Percentiles rank a stretch among this genome's conserved stretches.
phyloP scores from a whole-genome alignment of 2,329 filamentous ascomycete species.

The Meredithiella fracta region DNA sequence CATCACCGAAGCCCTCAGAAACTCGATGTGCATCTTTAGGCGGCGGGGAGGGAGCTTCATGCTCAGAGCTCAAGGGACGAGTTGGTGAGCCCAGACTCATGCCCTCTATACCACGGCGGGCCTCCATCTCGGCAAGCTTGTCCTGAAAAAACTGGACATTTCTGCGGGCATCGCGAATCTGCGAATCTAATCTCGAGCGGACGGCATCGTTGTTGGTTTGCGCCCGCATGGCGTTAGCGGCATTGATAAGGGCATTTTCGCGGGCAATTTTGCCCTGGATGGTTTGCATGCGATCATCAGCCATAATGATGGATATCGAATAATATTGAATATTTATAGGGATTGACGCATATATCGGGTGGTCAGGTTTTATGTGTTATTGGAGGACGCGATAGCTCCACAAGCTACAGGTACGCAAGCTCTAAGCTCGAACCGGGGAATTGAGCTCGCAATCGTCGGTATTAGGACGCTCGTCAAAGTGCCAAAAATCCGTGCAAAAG shows the following conservation, averaged over 20 bases:
- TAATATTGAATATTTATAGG: neutral
- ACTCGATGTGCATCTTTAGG: conserved; percentile 71
- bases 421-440: neutral
- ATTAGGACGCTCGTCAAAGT: neutral
- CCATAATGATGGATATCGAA: conserved; percentile 32
- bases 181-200: conserved; percentile 74
- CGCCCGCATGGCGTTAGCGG: conserved; percentile 85
- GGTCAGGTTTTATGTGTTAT: neutral
- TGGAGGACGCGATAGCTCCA: neutral
- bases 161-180: conserved; percentile 82
- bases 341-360: neutral
- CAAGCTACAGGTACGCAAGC: neutral
- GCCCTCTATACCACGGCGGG: conserved; percentile 55
- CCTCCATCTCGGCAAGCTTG: conserved; percentile 71
- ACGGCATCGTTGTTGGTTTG: conserved; percentile 89
- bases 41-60: conserved; percentile 45
- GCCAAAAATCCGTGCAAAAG: neutral
- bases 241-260: conserved; percentile 87
- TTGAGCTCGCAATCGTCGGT: neutral
- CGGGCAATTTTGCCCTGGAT: conserved; percentile 96
- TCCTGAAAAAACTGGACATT: conserved; percentile 95
- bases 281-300: conserved; percentile 52
- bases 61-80: conserved; percentile 31
- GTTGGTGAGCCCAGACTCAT: conserved; percentile 42
- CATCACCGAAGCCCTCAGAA: conserved; percentile 43